Evolutionary conservation across 257 asterid genomes (phyloP), one percentile per base, ranked within the genome.

Genomic region (Plantago ovata): DNA sequence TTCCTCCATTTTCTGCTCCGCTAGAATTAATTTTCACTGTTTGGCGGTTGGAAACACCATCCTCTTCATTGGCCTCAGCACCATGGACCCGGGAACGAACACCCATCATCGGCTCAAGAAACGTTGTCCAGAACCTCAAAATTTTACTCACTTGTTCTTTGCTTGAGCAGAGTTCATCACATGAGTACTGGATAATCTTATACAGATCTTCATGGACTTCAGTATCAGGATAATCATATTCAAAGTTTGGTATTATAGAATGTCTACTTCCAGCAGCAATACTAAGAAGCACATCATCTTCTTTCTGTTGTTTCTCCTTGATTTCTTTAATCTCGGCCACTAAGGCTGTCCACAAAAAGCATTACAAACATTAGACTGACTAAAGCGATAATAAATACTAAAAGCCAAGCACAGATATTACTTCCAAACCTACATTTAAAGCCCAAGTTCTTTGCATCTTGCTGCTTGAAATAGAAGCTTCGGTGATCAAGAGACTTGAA

Each of bases 401-500:
- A 43, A 28, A 55, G 47, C 13, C 56, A 53, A 41, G 59, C 63
- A 32, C 21, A 50, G 61, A 56, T 39, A 56, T 21, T 53, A 32
- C 47, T 44, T 42, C 42, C 52, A 48, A 66, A 79, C 99, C 79
- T 75, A 93, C 99, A 81, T 77, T 93, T 89, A 41, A 96, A 69
- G 83, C 96, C 77, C 91, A 93, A 78, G 77, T 81, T 78, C 87
- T 89, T 93, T 0, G 97, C 84, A 71, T 93, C 99, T 74, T 86
- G 96, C 74, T 89, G 99, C 87, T 89, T 93, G 77, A 93, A 89
- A 69, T 89, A 93, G 86, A 93, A 93, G 75, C 96, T 84, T 60
- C 97, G 97, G 73, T 93, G 99, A 61, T 93, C 97, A 48, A 93
- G 99, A 18, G 99, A 93, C 82, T 89, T 93, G 72, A 81, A 81